Evolutionary conservation across 148 eudicot species (phyloP).

Genomic region (Cornus florida): DNA sequence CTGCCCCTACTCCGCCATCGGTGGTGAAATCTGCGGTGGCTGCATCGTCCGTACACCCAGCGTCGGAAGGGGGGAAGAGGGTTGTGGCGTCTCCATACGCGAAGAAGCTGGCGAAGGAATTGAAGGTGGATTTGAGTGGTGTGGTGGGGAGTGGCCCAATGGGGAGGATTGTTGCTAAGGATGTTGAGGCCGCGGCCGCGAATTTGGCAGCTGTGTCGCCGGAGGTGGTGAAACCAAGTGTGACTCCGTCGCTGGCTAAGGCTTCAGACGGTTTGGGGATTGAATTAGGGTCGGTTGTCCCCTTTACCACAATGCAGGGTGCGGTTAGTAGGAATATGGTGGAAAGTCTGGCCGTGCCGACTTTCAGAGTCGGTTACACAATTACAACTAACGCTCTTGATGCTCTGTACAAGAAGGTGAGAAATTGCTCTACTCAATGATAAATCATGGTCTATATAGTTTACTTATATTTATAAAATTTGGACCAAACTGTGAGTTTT

Average conservation of each 20-base stretch:
- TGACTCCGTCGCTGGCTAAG: too few relatives aligned
- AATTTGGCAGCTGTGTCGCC: conserved; percentile 11
- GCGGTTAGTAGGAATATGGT: conserved; percentile 94
- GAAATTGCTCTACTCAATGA: neutral
- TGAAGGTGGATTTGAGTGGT: conserved; percentile 75
- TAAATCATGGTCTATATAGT: neutral
- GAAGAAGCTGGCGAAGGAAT: conserved; percentile 87
- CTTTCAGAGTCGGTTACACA: conserved; percentile 90
- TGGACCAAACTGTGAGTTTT: neutral
- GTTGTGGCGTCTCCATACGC: conserved; percentile 97
- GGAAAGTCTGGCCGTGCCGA: conserved; percentile 89
- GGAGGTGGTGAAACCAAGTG: conserved; percentile 8
- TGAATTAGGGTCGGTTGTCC: conserved; percentile 71
- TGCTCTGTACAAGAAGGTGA: conserved; percentile 90
- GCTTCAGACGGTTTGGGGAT: conserved; percentile 20
- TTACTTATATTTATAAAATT: neutral
- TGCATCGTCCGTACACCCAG: conserved; percentile 56
- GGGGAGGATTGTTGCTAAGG: conserved; percentile 98
- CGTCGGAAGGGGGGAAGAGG: conserved; percentile 90
- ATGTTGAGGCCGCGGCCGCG: conserved; percentile 63
- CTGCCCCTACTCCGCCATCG: conserved; percentile 2
- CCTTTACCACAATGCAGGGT: conserved; percentile 90
- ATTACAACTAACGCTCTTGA: conserved; percentile 87
- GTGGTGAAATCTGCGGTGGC: conserved; percentile 6
- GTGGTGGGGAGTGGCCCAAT: conserved; percentile 84